Evolutionary conservation across 1,139 yeast species (phyloP), one percentile per base, ranked within the genome.

Genomic region (Arxiozyma heterogenica): DNA sequence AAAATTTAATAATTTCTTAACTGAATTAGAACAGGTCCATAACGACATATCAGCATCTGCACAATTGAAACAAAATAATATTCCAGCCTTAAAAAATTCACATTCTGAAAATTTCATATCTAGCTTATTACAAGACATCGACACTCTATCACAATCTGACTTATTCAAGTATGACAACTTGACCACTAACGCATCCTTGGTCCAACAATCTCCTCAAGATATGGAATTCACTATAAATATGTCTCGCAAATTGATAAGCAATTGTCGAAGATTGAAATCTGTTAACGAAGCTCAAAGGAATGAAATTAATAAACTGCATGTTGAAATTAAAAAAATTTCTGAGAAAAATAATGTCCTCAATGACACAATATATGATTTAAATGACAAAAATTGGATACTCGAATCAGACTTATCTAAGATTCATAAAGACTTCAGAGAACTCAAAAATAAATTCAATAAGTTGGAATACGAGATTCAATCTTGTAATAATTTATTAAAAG

Each of bases 161-260:
- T 25, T 55, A 25, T 55, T 53, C 44, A 45, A 55, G 4, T 46
- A 46, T 30, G 45, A 39, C 18, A 41, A 20, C 12, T 44, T 22
- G 12, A 49, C 44, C 12, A 49, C 44, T 5, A 48, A 41, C 41
- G 18, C 30, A 12, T 38, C 50, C 25, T 60, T 48, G 44, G 56
- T 54, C 21, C 59, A 55, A 57, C 65, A 60, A 58, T 61, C 56
- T 23, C 67, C 69, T 30, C 61, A 47, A 5, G 93, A 88, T 59
- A 81, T 87, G 73, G 82, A 84, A 61, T 89, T 89, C 67, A 88
- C 87, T 5, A 86, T 90, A 53, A 94, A 89, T 1, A 73, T 90
- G 58, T 86, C 94, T 69, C 95, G 89, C 64, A 85, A 84, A 53
- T 73, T 90, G 57, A 75, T 90, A 34, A 74, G 79, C 30, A 95